A percentile compares a stretch with the other conserved stretches of the same genome.
Conservation (phyloP, 78 protist genomes). For the Neovahlkampfia damariscottae region DNA sequence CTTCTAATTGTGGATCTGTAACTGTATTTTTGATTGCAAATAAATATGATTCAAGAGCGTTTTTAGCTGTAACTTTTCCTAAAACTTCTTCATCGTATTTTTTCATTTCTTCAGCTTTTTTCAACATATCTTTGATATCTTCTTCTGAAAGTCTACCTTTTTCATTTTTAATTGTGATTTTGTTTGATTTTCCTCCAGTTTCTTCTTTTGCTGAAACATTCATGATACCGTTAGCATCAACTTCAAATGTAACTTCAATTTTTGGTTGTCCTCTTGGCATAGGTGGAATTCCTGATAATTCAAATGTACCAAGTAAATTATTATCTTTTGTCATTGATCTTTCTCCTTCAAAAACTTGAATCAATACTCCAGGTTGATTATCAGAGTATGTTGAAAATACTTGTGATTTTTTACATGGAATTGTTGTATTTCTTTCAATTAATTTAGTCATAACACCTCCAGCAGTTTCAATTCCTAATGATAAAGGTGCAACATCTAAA, state of each 20-base stretch:
- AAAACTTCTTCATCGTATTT: slow-evolving; percentile 73
- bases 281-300: slow-evolving; percentile 70
- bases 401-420: slow-evolving; percentile 91
- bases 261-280: slow-evolving; percentile 63
- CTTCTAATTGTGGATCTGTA: slow-evolving; percentile 11
- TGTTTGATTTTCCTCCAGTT: slow-evolving; percentile 65
- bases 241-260: slow-evolving; percentile 75
- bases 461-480: slow-evolving; percentile 95
- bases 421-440: slow-evolving; percentile 92
- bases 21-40: slow-evolving; percentile 4
- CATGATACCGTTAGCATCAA: slow-evolving; percentile 88
- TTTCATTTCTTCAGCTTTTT: slow-evolving; percentile 72
- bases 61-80: slow-evolving; percentile 58
- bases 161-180: slow-evolving; percentile 86
- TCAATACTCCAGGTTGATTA: slow-evolving; percentile 73
- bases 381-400: slow-evolving; percentile 83
- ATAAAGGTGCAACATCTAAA: slow-evolving; percentile 93
- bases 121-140: slow-evolving; percentile 91
- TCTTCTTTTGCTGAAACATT: slow-evolving; percentile 85
- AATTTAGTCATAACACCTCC: slow-evolving; percentile 97
- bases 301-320: slow-evolving; percentile 46
- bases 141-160: slow-evolving; percentile 75
- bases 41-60: not conserved
- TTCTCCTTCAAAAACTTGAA: slow-evolving; percentile 95
- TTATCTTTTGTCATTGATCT: slow-evolving; percentile 37